These are phyloP conservation scores for Marchantia paleacea DNA, from an alignment of 225 moss, liverwort and hornwort genomes.

Conservation along the genomic window DNA sequence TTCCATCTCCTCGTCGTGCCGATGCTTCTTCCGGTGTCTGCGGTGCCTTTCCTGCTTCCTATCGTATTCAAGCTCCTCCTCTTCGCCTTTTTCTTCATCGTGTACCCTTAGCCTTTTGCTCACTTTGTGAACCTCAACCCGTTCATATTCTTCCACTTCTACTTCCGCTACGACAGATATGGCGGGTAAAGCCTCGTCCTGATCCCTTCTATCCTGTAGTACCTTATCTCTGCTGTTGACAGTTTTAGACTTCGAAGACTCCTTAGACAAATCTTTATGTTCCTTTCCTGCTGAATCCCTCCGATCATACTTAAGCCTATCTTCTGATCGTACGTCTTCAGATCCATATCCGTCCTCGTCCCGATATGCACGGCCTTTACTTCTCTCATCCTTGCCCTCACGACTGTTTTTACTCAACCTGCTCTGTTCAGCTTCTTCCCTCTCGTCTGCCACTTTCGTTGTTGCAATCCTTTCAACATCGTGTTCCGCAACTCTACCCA, in stretches of 20 bases:
- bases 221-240: constrained; percentile 6
- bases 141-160: constrained; percentile 10
- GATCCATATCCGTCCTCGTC: constrained; percentile 9
- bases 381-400: constrained; percentile 19
- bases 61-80: constrained; percentile 32
- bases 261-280: constrained; percentile 5
- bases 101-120: constrained; percentile 19
- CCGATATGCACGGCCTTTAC: constrained; percentile 2
- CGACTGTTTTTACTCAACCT: neutral
- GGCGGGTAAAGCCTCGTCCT: constrained; percentile 24
- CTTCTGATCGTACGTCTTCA: constrained; percentile 20
- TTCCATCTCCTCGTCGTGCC: constrained; percentile 37
- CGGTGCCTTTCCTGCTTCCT: constrained; percentile 39
- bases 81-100: constrained; percentile 38
- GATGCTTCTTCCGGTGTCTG: constrained; percentile 40
- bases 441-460: constrained; percentile 14
- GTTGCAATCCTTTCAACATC: constrained; percentile 1
- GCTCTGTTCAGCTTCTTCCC: constrained; percentile 21
- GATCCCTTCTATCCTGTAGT: constrained; percentile 10
- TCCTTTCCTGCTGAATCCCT: constrained; percentile 9
- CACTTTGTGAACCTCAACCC: constrained; percentile 5
- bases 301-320: constrained; percentile 17
- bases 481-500: constrained; percentile 12
- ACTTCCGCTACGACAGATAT: neutral
- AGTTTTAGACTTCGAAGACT: constrained; percentile 3